Evolutionary conservation across 306 rosid species (phyloP), one percentile per base, ranked within the genome.

Genomic region (Spatholobus suberectus): DNA sequence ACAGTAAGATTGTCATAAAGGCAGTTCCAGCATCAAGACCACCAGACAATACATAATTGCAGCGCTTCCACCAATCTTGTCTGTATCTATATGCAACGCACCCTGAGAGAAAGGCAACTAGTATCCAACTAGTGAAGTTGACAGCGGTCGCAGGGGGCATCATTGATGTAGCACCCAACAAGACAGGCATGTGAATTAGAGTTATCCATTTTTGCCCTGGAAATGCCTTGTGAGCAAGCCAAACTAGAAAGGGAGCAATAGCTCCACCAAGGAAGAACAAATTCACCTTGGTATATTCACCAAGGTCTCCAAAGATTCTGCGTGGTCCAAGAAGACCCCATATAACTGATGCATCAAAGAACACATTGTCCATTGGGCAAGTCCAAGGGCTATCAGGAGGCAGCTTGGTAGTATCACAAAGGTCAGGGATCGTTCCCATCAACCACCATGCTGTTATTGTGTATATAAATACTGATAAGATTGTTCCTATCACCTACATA

Each of bases 281-380:
- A 66, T 91, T 94, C 66, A 94, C 82, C 23, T 70, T 78, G 49
- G 79, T 82, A 32, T 92, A 94, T 82, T 90, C 93, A 8, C 98
- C 98, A 0, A 89, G 94, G 86, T 94, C 67, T 32, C 98, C 95
- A 11, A 94, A 94, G 83, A 94, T 90, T 81, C 95, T 88, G 32
- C 97, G 94, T 0, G 97, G 98, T 11, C 98, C 97, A 12, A 94
- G 91, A 10, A 92, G 94, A 26, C 98, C 98, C 97, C 97, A 94
- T 29, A 94, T 92, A 43, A 94, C 96, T 6, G 97, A 91, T 15
- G 98, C 97, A 27, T 91, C 94, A 13, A 69, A 94, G 89, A 94
- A 92, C 38, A 92, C 94, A 0, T 83, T 89, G 70, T 94, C 98
- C 91, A 87, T 87, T 5, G 97, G 97, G 61, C 97, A 94, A 5